phyloP scores from a whole-genome alignment of 306 rosid genomes.

The Spatholobus suberectus region DNA sequence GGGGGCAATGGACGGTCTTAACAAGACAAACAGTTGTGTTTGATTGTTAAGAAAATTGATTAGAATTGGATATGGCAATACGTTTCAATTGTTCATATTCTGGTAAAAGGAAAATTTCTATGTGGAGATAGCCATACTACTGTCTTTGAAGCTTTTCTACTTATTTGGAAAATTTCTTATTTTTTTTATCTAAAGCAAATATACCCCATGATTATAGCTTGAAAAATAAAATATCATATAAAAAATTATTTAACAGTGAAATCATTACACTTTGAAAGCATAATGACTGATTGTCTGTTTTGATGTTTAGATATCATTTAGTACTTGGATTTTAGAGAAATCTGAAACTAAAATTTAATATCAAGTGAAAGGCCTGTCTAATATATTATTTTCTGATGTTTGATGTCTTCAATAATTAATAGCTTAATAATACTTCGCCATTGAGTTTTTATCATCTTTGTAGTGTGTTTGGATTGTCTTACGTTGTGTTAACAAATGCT shows the following conservation, averaged over 20 bases:
- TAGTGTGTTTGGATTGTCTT: background rate
- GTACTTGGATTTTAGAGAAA: slow-evolving; percentile 21
- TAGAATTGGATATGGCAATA: slow-evolving; percentile 26
- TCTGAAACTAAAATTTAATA: slow-evolving; percentile 9
- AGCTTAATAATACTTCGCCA: background rate
- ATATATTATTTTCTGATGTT: slow-evolving; percentile 23
- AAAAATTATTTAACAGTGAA: slow-evolving; percentile 30
- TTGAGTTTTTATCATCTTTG: background rate
- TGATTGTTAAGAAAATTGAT: slow-evolving; percentile 34
- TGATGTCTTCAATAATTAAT: background rate
- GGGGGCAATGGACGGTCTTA: slow-evolving; percentile 29
- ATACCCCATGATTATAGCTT: slow-evolving; percentile 25
- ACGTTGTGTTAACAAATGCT: background rate
- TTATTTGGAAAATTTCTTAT: background rate
- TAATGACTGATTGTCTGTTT: slow-evolving; percentile 19
- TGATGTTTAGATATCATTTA: slow-evolving; percentile 31
- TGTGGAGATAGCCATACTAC: slow-evolving; percentile 33
- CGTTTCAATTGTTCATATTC: slow-evolving; percentile 35
- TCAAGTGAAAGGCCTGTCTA: background rate
- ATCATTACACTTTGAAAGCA: background rate
- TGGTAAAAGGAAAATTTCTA: slow-evolving; percentile 28
- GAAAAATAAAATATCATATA: slow-evolving; percentile 42
- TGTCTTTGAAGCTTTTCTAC: slow-evolving; percentile 30
- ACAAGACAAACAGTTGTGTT: slow-evolving; percentile 26
- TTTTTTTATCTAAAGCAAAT: slow-evolving; percentile 29